Base-by-base conservation (phyloP, 2,329 filamentous ascomycete species). In the Aspergillus sojae region DNA sequence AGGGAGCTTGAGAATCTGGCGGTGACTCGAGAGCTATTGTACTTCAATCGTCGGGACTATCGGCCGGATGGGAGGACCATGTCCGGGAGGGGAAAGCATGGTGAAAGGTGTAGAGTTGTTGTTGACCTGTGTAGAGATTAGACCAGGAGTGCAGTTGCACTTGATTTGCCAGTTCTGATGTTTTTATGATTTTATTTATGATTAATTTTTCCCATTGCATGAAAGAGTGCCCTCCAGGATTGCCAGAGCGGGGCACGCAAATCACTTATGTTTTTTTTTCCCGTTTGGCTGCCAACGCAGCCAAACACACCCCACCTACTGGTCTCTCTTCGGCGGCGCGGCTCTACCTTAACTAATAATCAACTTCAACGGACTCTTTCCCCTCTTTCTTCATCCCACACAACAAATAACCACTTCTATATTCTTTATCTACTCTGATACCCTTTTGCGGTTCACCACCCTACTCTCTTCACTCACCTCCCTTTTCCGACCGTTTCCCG, bases 401-500 rank as follows among this genome's bases (percentile, higher is more conserved):
- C 61, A 53, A 58, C 48, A 60, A 63, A 67, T 50, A 60, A 59
- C 58, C 41, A 53, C 59, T 53, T 62, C 23, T 10, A 16, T n/a
- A 30, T 16, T 1, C 6, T 36, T 26, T 36, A 39, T 48, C 46
- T 48, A 19, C 55, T 59, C 34, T 58, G 46, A 36, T 21, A 46
- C 32, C 45, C 50, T 21, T 39, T 39, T 4, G 30, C 56, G 4
- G 7, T 45, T 52, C 4, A 19, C 55, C 32, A 36, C 30, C 45
- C 2, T 32, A 6, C 19, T 57, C 46, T 28, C 53, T 52, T 57
- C 39, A 50, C 36, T 23, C 21, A 32, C 56, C 28, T 54, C 39
- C 58, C 34, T 34, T 53, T 63, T 41, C 59, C 59, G 62, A 62
- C 39, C 61, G 7, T 32, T 53, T 63, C 56, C 62, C 62, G 59